Base-by-base conservation (phyloP, 495 filamentous ascomycete genomes). In the Penicillium daleae region DNA sequence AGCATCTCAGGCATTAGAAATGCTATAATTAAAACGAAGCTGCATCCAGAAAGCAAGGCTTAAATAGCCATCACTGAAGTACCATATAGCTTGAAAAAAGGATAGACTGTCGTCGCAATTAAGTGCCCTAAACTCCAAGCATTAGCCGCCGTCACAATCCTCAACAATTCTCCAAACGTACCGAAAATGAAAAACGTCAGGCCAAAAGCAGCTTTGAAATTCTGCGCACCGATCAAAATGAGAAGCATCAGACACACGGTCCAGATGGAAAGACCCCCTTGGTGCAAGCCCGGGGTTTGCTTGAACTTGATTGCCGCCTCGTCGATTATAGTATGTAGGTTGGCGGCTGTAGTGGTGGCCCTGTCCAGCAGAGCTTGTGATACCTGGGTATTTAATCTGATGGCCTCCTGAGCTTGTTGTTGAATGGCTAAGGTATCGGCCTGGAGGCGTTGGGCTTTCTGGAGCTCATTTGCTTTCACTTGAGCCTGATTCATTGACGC, bases 301-400 rank as follows among this genome's bases (percentile, higher is more conserved):
- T 73, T 73, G 53, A 78, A 75, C 57, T 65, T 80, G 5, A 62
- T 50, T 0, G 75, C 60, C 24, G 79, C 72, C 37, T 79, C 76
- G 1, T 83, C 75, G 12, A 85, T 72, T 26, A 70, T 66, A 13
- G 68, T 49, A 53, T 79, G 77, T 6, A 85, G 58, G 59, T 78
- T 74, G n/a, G 72, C 69, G 21, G 80, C 78, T 10, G 74, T 66
- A 2, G 71, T 64, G 32, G 71, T 71, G 17, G 74, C 59, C 52
- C 78, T 74, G 21, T 76, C 75, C 15, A 83, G 61, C 13, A 84
- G 64, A 24, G 74, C 66, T 40, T 77, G 75, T 4, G 76, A 77
- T 13, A 77, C 56, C 26, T 73, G 68, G 48, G 78, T 68, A 12
- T 75, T 73, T 13, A 58, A 61, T 42, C 78, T 67, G 13, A 79